Evolutionary conservation across 106 monocot genomes (phyloP).

Genomic region (Dendrobium huoshanense): DNA sequence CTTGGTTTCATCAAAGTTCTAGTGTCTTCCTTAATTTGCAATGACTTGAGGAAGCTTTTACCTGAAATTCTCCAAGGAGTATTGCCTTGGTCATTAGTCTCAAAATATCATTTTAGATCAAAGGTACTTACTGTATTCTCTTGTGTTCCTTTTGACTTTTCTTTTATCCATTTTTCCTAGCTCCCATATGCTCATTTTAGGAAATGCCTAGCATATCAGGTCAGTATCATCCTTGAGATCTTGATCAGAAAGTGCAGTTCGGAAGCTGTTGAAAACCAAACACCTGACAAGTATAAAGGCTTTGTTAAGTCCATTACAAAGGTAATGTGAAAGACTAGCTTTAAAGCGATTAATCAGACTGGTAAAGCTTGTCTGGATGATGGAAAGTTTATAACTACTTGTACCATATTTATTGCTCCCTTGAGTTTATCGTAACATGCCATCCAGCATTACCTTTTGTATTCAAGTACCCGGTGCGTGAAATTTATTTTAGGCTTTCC

Average conservation of each 20-base stretch:
- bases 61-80: constrained; percentile 63
- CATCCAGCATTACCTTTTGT: no score
- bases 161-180: not conserved
- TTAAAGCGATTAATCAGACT: not conserved
- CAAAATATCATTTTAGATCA: constrained; percentile 86
- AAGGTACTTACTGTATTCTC: constrained; percentile 40
- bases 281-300: constrained; percentile 51
- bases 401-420: no score
- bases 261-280: constrained; percentile 35
- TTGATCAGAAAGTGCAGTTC: constrained; percentile 82
- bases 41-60: constrained; percentile 42
- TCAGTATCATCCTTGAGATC: constrained; percentile 77
- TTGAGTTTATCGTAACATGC: no score
- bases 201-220: constrained; percentile 34
- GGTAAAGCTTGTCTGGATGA: not conserved
- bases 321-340: constrained; percentile 19
- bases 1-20: constrained; percentile 92
- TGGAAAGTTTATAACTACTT: not conserved
- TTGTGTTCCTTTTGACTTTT: not conserved
- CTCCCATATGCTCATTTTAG: not conserved
- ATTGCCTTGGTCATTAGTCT: constrained; percentile 82
- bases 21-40: constrained; percentile 43
- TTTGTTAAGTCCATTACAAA: constrained; percentile 59
- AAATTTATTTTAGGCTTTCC: not conserved
- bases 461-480: not conserved